Evolutionary conservation across 352 stramenopile genomes (phyloP).

Genomic region (Phytophthora quininea): DNA sequence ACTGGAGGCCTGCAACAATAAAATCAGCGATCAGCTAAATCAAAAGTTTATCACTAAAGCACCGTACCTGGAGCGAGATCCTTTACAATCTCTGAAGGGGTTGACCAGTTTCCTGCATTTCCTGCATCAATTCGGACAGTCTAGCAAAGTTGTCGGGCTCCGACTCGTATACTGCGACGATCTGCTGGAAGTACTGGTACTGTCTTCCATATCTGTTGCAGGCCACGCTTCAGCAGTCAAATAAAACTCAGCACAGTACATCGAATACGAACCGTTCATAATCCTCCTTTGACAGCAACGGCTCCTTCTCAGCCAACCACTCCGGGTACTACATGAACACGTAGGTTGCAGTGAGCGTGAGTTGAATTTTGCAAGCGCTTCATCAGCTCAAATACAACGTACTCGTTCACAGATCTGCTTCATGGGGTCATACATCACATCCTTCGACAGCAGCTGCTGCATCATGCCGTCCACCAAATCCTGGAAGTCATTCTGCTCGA

Average conservation of each 20-base stretch:
- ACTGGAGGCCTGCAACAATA: slow-evolving; percentile 81
- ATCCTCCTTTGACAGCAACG: slow-evolving; percentile 89
- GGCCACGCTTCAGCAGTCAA: slow-evolving; percentile 9
- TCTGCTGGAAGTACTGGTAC: slow-evolving; percentile 97
- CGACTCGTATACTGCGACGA: slow-evolving; percentile 97
- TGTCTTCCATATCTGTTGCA: slow-evolving; percentile 91
- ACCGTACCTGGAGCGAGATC: slow-evolving; percentile 93
- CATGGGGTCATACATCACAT: slow-evolving; percentile 99
- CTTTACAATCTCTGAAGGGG: slow-evolving; percentile 98
- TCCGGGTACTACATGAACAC: slow-evolving; percentile 88
- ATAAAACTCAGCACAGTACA: background rate
- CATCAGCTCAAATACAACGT: slow-evolving; percentile 5
- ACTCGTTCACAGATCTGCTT: slow-evolving; percentile 93
- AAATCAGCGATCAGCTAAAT: background rate
- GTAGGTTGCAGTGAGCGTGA: too few relatives aligned
- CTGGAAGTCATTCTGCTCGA: slow-evolving; percentile 86
- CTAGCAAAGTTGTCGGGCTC: slow-evolving; percentile 96
- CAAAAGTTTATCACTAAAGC: slow-evolving; percentile 2
- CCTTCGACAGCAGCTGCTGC: slow-evolving; percentile 97
- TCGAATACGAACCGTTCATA: slow-evolving; percentile 74
- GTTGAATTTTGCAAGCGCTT: background rate
- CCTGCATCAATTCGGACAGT: slow-evolving; percentile 97
- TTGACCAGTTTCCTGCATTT: slow-evolving; percentile 94
- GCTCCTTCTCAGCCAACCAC: slow-evolving; percentile 95
- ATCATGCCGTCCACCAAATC: slow-evolving; percentile 98